A percentile compares a stretch with the other conserved stretches of the same genome.
These are phyloP conservation scores for Trametes villosa DNA, from an alignment of 768 basidiomycete genomes.

Conservation along the genomic window DNA sequence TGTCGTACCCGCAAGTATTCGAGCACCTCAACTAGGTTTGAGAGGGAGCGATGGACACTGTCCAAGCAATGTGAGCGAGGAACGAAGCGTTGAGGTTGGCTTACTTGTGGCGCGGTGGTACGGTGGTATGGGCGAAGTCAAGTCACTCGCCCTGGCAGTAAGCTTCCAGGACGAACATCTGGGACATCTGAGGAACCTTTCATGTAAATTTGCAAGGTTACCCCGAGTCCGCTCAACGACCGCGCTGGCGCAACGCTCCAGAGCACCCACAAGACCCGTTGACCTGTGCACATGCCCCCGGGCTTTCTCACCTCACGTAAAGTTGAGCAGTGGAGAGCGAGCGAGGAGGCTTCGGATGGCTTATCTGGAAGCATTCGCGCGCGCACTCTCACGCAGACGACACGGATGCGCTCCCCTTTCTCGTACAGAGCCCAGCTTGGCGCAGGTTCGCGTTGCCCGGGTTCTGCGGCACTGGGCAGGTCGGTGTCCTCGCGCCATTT, in stretches of 20 bases:
- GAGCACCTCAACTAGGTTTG: no score
- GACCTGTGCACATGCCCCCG: conserved; percentile 13
- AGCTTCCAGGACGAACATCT: background rate
- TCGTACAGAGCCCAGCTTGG: background rate
- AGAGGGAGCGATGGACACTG: no score
- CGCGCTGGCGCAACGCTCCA: background rate
- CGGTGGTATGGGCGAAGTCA: background rate
- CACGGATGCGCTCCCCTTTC: background rate
- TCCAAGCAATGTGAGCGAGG: no score
- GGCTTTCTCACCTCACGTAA: conserved; percentile 7
- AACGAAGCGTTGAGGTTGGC: no score
- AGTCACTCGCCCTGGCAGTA: background rate
- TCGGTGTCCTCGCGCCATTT: background rate
- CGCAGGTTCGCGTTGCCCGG: background rate
- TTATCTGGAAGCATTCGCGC: background rate
- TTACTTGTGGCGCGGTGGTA: background rate
- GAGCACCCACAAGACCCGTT: background rate
- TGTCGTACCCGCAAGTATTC: background rate
- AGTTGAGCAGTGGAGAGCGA: conserved; percentile 6
- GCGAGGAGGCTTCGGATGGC: conserved; percentile 7
- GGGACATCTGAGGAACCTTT: no score
- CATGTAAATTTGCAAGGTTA: background rate
- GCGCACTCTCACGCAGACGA: conserved; percentile 8
- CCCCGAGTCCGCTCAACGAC: conserved; percentile 1
- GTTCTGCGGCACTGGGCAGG: background rate